A percentile compares a stretch with the other conserved stretches of the same genome.
phyloP scores from a whole-genome alignment of 768 basidiomycete species.

The Russula griseocarnosa region DNA sequence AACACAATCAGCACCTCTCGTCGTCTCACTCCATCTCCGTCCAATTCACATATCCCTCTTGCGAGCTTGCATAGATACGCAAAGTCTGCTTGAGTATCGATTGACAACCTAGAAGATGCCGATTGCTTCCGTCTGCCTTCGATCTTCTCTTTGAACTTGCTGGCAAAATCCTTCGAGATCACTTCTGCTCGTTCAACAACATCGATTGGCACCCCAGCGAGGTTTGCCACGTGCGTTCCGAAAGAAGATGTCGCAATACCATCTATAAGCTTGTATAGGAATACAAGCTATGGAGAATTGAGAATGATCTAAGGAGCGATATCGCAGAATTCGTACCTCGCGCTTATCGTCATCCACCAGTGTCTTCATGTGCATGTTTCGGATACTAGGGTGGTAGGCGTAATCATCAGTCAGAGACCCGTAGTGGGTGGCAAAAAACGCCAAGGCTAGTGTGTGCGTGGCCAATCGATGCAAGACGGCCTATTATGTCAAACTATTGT shows the following conservation, averaged over 20 bases:
- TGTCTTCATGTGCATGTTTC: conserved; percentile 95
- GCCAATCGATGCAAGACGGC: conserved; percentile 94
- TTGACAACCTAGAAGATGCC: conserved; percentile 59
- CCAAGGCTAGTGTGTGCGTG: conserved; percentile 84
- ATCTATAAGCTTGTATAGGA: conserved; percentile 90
- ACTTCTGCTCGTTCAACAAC: conserved; percentile 87
- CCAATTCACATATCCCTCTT: conserved; percentile 48
- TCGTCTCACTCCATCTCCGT: conserved; percentile 50
- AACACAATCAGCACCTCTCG: conserved; percentile 53
- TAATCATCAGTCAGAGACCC: conserved; percentile 94
- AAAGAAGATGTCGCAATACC: conserved; percentile 87
- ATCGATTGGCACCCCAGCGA: conserved; percentile 83
- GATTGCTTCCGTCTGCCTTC: conserved; percentile 56
- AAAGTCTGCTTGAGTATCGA: conserved; percentile 88
- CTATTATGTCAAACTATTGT: conserved; percentile 35
- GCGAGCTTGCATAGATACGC: conserved; percentile 67
- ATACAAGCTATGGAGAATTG: conserved; percentile 61
- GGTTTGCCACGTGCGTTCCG: conserved; percentile 90
- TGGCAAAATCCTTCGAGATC: conserved; percentile 81
- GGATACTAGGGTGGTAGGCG: conserved; percentile 84
- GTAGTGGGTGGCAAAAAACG: conserved; percentile 98
- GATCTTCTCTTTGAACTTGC: conserved; percentile 79
- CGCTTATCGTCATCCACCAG: conserved; percentile 88
- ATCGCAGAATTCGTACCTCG: conserved; percentile 49
- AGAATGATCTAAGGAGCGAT: background rate